A percentile compares a stretch with the other conserved stretches of the same genome.
These are phyloP conservation scores for Kurtzmaniella quercitrusa DNA, from an alignment of 1,139 yeast species.

Conservation along the genomic window DNA sequence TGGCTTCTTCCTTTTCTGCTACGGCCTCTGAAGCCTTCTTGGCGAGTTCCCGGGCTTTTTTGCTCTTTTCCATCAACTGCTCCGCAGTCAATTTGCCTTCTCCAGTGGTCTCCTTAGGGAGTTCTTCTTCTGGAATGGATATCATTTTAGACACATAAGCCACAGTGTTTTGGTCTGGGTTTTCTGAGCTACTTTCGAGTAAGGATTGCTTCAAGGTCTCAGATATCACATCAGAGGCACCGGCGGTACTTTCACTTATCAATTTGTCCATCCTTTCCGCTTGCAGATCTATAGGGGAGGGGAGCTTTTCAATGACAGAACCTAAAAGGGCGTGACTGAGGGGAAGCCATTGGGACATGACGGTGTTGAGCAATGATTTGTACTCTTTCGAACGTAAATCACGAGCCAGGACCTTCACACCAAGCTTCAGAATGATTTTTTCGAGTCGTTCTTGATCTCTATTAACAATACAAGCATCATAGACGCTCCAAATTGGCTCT, in stretches of 20 bases:
- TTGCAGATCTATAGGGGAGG: constrained; percentile 81
- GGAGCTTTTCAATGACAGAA: constrained; percentile 79
- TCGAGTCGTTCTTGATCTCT: constrained; percentile 68
- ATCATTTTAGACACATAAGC: constrained; percentile 90
- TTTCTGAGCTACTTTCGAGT: constrained; percentile 51
- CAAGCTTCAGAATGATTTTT: constrained; percentile 69
- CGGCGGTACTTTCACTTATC: constrained; percentile 42
- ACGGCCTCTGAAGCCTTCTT: constrained; percentile 58
- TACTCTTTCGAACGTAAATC: constrained; percentile 80
- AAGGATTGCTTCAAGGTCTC: constrained; percentile 42
- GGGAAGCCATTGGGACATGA: constrained; percentile 94
- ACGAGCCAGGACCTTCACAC: constrained; percentile 65
- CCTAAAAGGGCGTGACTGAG: constrained; percentile 80
- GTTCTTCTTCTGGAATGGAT: constrained; percentile 75
- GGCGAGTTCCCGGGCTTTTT: constrained; percentile 67
- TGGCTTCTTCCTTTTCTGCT: constrained; percentile 16
- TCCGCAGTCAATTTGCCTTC: constrained; percentile 41
- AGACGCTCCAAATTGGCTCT: constrained; percentile 91
- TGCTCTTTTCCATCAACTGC: constrained; percentile 63
- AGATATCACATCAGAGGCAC: constrained; percentile 43
- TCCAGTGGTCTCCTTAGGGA: constrained; percentile 51
- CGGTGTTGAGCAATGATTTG: constrained; percentile 55
- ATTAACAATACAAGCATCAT: constrained; percentile 62
- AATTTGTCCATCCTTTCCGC: constrained; percentile 63
- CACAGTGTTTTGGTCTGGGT: constrained; percentile 54